Evolutionary conservation across 768 basidiomycete species (phyloP).

Genomic region (Lactarius sanguifluus): DNA sequence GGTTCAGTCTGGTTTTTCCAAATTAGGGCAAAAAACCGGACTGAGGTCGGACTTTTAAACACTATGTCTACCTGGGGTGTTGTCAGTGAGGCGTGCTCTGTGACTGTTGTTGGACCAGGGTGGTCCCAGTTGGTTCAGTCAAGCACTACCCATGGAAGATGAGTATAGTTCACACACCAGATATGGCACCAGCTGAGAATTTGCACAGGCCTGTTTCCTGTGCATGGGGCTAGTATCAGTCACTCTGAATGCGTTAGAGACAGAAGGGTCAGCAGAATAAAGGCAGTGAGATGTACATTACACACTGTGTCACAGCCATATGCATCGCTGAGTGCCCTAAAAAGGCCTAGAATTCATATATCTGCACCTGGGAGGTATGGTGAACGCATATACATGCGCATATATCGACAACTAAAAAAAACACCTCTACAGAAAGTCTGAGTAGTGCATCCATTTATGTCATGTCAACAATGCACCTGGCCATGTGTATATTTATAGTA

Average conservation of each 20-base stretch:
- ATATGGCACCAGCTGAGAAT: constrained; percentile 83
- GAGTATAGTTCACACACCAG: constrained; percentile 53
- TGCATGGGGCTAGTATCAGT: too few species aligned
- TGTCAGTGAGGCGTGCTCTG: too few species aligned
- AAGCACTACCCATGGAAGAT: background rate
- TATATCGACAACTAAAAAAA: background rate
- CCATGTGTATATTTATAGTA: constrained; percentile 90
- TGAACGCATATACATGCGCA: background rate
- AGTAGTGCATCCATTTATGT: too few species aligned
- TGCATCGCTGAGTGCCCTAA: constrained; percentile 89
- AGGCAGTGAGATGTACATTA: constrained; percentile 46
- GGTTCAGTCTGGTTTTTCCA: too few species aligned
- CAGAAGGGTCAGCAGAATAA: background rate
- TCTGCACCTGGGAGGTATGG: constrained; percentile 71
- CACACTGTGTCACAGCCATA: too few species aligned
- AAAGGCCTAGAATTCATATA: constrained; percentile 79
- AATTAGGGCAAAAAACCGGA: too few species aligned
- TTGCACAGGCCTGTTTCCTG: constrained; percentile 72
- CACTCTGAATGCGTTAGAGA: constrained; percentile 41
- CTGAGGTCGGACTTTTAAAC: too few species aligned
- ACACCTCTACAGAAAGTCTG: background rate
- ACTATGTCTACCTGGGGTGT: too few species aligned
- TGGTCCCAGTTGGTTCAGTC: background rate
- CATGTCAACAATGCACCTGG: constrained; percentile 50
- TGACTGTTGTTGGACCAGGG: too few species aligned